Evolutionary conservation across 2,329 filamentous ascomycete species (phyloP).

Genomic region (Talaromyces sp.): DNA sequence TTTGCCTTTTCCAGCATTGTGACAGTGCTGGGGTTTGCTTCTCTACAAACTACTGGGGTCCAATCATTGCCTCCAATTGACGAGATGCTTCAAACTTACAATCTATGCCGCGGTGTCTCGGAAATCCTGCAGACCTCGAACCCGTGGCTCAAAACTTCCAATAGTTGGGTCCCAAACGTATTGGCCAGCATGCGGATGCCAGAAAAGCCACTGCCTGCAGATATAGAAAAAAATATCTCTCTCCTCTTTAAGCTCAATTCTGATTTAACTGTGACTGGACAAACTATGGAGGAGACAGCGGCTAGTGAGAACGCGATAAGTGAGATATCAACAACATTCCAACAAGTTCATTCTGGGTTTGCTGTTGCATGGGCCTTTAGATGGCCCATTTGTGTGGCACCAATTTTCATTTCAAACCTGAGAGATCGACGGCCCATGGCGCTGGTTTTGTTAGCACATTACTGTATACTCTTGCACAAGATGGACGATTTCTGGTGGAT

Average conservation of each 20-base stretch:
- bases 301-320: constrained; percentile 20
- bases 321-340: constrained; percentile 18
- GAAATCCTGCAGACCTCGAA: constrained; percentile 21
- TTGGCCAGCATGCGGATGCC: constrained; percentile 8
- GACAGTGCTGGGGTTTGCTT: constrained; percentile 27
- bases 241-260: constrained; percentile 11
- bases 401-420: constrained; percentile 60
- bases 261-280: constrained; percentile 15
- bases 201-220: constrained; percentile 16
- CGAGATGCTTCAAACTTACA: constrained; percentile 22
- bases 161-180: constrained; percentile 14
- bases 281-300: constrained; percentile 17
- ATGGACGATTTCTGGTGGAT: constrained; percentile 65
- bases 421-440: constrained; percentile 57
- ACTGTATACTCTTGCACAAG: constrained; percentile 60
- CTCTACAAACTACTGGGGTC: constrained; percentile 16
- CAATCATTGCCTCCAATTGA: constrained; percentile 17
- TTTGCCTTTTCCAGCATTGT: constrained; percentile 28
- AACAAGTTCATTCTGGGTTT: constrained; percentile 16
- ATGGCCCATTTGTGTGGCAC: constrained; percentile 60
- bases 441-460: constrained; percentile 61
- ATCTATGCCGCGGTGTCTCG: constrained; percentile 25
- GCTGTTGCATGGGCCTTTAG: constrained; percentile 44
- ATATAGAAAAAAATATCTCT: constrained; percentile 15
- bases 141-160: constrained; percentile 17